A percentile compares a stretch with the other conserved stretches of the same genome.
Conservation (phyloP, 177 flowering plant genomes). For the Vitis hybrid region DNA sequence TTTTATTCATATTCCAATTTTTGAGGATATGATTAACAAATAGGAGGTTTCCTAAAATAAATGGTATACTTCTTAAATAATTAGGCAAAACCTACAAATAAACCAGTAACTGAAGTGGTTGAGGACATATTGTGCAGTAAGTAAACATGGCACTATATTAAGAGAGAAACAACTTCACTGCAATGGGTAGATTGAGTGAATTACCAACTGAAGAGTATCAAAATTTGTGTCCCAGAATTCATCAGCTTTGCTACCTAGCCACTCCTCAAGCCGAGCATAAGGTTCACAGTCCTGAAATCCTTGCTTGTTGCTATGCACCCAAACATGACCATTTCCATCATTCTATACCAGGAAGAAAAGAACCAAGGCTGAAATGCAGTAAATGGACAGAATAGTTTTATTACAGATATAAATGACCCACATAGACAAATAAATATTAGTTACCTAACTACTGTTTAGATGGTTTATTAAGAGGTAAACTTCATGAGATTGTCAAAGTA, state of each 20-base stretch:
- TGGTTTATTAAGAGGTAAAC: neutral
- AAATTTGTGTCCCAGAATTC: constrained; percentile 50
- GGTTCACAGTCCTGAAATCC: constrained; percentile 60
- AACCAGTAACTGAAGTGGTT: too few relatives aligned
- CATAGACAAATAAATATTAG: neutral
- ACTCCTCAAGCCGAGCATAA: constrained; percentile 56
- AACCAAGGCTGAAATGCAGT: neutral
- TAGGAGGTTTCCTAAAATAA: too few relatives aligned
- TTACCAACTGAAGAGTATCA: constrained; percentile 49
- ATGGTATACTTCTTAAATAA: too few relatives aligned
- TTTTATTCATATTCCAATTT: too few relatives aligned
- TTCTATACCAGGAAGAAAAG: constrained; percentile 23
- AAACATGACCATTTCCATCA: constrained; percentile 35
- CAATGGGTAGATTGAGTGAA: neutral
- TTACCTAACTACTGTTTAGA: neutral
- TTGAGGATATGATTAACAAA: too few relatives aligned
- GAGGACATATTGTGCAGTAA: too few relatives aligned
- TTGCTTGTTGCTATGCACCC: constrained; percentile 60
- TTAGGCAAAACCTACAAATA: too few relatives aligned
- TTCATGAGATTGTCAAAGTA: too few relatives aligned
- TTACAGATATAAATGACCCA: neutral
- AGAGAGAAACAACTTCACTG: neutral
- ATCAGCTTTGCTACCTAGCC: constrained; percentile 46
- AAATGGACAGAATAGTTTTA: neutral
- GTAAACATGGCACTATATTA: too few relatives aligned